phyloP scores from a whole-genome alignment of 768 basidiomycete species.

The Lactarius trivialis region DNA sequence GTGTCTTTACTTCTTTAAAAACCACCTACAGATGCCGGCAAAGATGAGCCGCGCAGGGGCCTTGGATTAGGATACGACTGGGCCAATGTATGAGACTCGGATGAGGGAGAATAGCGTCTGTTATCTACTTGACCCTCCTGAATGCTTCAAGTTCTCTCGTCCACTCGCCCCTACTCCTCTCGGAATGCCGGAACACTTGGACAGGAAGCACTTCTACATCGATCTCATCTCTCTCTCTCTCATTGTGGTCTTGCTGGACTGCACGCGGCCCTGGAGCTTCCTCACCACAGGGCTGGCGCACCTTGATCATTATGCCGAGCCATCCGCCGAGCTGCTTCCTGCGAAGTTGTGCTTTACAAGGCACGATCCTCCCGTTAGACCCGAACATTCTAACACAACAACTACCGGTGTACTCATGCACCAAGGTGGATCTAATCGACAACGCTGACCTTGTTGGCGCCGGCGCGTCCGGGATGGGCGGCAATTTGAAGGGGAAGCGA shows the following conservation, averaged over 20 bases:
- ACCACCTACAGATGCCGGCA: conserved; percentile 45
- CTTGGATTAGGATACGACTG: conserved; percentile 92
- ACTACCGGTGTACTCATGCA: conserved; percentile 81
- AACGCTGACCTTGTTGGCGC: conserved; percentile 58
- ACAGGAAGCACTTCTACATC: too few relatives aligned
- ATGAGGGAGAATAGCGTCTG: conserved; percentile 92
- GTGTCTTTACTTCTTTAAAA: conserved; percentile 68
- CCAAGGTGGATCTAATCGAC: conserved; percentile 89
- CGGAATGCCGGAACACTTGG: too few relatives aligned
- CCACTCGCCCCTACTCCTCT: too few relatives aligned
- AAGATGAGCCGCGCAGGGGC: conserved; percentile 57
- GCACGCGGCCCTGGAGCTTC: too few relatives aligned
- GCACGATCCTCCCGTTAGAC: too few relatives aligned
- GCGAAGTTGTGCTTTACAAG: too few relatives aligned
- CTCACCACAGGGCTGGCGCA: too few relatives aligned
- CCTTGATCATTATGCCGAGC: conserved; percentile 81
- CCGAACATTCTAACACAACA: conserved; percentile 87
- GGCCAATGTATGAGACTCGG: conserved; percentile 79
- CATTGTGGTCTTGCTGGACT: conserved; percentile 84
- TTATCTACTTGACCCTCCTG: conserved; percentile 4
- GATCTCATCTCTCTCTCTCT: conserved; percentile 73
- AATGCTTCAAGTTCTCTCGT: too few relatives aligned
- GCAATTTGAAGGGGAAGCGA: conserved; percentile 95
- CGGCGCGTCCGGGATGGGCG: conserved; percentile 78
- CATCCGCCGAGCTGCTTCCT: too few relatives aligned